Evolutionary conservation across 768 basidiomycete species (phyloP), one percentile per base, ranked within the genome.

Genomic region (Tricholoma matsutake): DNA sequence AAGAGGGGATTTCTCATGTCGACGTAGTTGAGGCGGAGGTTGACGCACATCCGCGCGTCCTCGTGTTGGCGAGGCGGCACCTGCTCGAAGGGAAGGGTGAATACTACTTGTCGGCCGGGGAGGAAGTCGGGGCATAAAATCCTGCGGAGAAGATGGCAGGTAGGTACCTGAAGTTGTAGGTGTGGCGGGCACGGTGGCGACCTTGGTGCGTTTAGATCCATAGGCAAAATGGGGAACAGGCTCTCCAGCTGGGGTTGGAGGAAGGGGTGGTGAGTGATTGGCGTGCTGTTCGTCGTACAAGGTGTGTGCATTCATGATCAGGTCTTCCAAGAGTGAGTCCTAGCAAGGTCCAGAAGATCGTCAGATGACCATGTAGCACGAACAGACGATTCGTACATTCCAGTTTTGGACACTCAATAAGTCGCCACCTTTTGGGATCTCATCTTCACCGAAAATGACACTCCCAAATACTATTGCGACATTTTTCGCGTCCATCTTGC

Each of bases 401-500:
- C 75, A 79, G 14, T 79, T 78, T 67, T 90, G 87, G n/a, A 95
- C 82, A 58, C 78, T 88, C 20, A 96, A 75, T 16, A 95, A 79
- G 69, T 94, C 91, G 0, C 83, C 86, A 37, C 80, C 85, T 70
- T 90, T 91, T 3, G 91, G 87, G 59, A 94, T 81, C 63, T 96
- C 92, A 63, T 97, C 94, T 72, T 96, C 93, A 6, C 94, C 94
- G 65, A 97, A 95, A 52, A 97, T 85, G 22, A 94, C 92, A 8
- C 86, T 80, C 18, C 90, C 89, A 75, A 96, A 96, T 3, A 95
- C 88, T 52, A 97, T 95, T 3, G 94, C 92, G 22, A 97, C 78
- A 69, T 96, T 97, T 78, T 89, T 94, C 3, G 88, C 79, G 67
- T 94, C 95, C 95, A 97, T 97, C 74, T 96, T 96, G 71, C 96